Conservation (phyloP, 2,329 filamentous ascomycete species). For the Calonectria pseudoreteaudii region DNA sequence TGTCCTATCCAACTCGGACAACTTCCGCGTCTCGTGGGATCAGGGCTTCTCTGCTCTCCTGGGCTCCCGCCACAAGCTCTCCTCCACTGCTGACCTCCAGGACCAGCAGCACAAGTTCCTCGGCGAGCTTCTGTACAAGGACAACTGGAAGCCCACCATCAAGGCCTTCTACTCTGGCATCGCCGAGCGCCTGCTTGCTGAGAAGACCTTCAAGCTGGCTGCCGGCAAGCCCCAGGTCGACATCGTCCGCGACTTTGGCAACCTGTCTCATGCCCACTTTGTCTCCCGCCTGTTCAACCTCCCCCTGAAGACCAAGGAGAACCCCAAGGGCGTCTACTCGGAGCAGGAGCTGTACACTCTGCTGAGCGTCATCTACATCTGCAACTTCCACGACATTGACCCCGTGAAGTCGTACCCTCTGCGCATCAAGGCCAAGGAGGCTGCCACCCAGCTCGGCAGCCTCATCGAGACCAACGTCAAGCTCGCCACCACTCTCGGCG, state of each 20-base stretch:
- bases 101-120: slow-evolving; percentile 64
- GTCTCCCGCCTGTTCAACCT: slow-evolving; percentile 72
- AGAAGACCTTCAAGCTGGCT: slow-evolving; percentile 73
- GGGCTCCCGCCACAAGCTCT: slow-evolving; percentile 69
- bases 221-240: slow-evolving; percentile 71
- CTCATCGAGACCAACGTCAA: slow-evolving; percentile 75
- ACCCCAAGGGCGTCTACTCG: slow-evolving; percentile 68
- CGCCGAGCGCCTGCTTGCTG: slow-evolving; percentile 69
- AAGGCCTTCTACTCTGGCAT: slow-evolving; percentile 76
- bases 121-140: slow-evolving; percentile 68
- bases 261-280: slow-evolving; percentile 74
- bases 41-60: slow-evolving; percentile 73
- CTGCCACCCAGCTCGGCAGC: slow-evolving; percentile 69
- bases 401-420: slow-evolving; percentile 75
- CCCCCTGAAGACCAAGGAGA: slow-evolving; percentile 72
- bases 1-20: slow-evolving; percentile 69
- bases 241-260: slow-evolving; percentile 76
- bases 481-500: slow-evolving; percentile 56
- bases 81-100: slow-evolving; percentile 62
- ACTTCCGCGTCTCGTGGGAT: slow-evolving; percentile 75
- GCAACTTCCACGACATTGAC: slow-evolving; percentile 76
- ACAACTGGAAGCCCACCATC: slow-evolving; percentile 71
- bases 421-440: slow-evolving; percentile 66
- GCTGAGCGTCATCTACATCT: slow-evolving; percentile 73
- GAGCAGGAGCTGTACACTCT: slow-evolving; percentile 71